Evolutionary conservation across 768 basidiomycete species (phyloP).

Genomic region (Candolleomyces eurysporus): DNA sequence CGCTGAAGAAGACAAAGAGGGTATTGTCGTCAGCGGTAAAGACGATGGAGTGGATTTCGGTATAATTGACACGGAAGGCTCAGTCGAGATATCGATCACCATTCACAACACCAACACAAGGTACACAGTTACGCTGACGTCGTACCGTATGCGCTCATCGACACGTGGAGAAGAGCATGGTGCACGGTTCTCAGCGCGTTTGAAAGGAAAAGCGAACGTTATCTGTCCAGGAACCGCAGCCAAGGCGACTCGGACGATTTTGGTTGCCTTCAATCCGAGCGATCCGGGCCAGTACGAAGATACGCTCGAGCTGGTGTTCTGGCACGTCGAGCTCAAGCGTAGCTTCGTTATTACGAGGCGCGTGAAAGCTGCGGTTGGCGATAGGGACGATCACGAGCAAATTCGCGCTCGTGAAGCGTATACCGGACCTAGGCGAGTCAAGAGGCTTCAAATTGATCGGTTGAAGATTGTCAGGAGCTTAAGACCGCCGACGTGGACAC

Average conservation of each 20-base stretch:
- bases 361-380: slow-evolving; percentile 47
- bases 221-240: slow-evolving; percentile 20
- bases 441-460: slow-evolving; percentile 25
- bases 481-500: slow-evolving; percentile 39
- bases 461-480: slow-evolving; percentile 29
- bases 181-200: slow-evolving; percentile 29
- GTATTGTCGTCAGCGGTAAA: slow-evolving; percentile 37
- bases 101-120: slow-evolving; percentile 19
- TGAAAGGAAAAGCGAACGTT: slow-evolving; percentile 29
- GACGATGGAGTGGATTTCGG: slow-evolving; percentile 45
- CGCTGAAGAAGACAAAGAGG: slow-evolving; percentile 47
- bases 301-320: slow-evolving; percentile 46
- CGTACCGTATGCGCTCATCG: slow-evolving; percentile 22
- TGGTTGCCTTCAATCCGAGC: slow-evolving; percentile 31
- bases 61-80: slow-evolving; percentile 32
- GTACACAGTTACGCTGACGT: slow-evolving; percentile 19
- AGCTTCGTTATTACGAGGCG: slow-evolving; percentile 48
- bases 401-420: slow-evolving; percentile 48
- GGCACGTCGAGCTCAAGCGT: slow-evolving; percentile 26
- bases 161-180: slow-evolving; percentile 20
- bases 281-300: slow-evolving; percentile 46
- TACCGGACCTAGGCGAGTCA: slow-evolving; percentile 17
- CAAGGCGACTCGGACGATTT: slow-evolving; percentile 17
- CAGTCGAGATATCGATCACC: slow-evolving; percentile 26
- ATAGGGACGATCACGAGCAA: slow-evolving; percentile 44